Base-by-base conservation (phyloP, 495 filamentous ascomycete species). In the Neurospora sp. region DNA sequence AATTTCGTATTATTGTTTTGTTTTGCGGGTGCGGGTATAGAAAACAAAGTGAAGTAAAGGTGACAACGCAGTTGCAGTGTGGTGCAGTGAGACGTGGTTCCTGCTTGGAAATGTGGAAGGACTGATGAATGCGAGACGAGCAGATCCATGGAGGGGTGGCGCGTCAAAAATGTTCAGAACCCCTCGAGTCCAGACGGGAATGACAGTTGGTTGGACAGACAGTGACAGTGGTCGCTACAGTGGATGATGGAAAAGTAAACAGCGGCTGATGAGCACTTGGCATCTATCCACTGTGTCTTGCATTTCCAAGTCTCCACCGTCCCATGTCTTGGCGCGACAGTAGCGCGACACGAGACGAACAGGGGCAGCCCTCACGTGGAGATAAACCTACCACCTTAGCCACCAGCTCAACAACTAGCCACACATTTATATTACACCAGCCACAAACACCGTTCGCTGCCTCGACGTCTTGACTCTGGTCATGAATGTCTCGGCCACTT, bases 261-360 rank as follows among this genome's bases (percentile, higher is more conserved):
- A 65, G 53, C 22, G 53, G 53, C 27, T 17, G 53, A 35, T 31
- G 53, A 35, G 27, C 14, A 31, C 16, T 42, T 0, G 4, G 41
- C 16, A 41, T 7, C 35, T 37, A 6, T 35, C 35, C 27, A 31
- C 27, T 42, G 20, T 27, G 48, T 27, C 48, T 59, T 59, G 48
- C 48, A 59, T 59, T 59, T 27, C 12, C 10, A 14, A 16, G 22
- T 61, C 53, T 8, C 53, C 53, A 61, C 53, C 22, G 53, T 61
- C 53, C 53, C 53, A 61, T 61, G 48, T 72, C 70, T 72, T 72
- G 71, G 71, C 71, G 59, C 71, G 71, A 71, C 40, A 8, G 31
- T 6, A 31, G 48, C 71, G 71, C 71, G 71, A 72, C 71, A 22
- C 27, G 45, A 39, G 20, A 22, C 16, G 10, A 20, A 70, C 40